A percentile compares a stretch with the other conserved stretches of the same genome.
Evolutionary conservation across 2,329 filamentous ascomycete genomes (phyloP).

Genomic region (Pezicula neosporulosa): DNA sequence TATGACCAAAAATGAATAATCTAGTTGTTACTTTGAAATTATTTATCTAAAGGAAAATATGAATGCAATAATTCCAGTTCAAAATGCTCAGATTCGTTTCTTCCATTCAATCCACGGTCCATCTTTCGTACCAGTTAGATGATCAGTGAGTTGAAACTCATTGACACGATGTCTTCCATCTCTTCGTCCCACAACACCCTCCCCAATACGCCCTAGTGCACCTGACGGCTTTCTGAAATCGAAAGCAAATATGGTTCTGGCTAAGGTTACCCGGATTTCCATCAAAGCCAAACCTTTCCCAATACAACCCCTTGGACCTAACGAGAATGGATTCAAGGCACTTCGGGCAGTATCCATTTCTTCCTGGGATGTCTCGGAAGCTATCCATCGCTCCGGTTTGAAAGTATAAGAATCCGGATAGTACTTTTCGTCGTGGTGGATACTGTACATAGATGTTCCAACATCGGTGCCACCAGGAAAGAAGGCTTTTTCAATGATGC

Average conservation of each 20-base stretch:
- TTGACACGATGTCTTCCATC: background rate
- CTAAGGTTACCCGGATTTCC: background rate
- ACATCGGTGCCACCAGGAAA: conserved; percentile 38
- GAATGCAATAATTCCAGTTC: no score
- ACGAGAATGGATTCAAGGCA: conserved; percentile 1
- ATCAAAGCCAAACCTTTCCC: background rate
- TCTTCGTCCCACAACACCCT: background rate
- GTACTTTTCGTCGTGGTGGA: conserved; percentile 40
- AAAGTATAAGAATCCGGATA: conserved; percentile 36
- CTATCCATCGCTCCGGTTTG: conserved; percentile 42
- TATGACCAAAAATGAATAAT: no score
- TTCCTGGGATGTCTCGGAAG: background rate
- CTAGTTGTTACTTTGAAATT: no score
- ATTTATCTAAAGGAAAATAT: no score
- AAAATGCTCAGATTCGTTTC: no score
- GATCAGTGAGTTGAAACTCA: background rate
- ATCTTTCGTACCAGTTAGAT: background rate
- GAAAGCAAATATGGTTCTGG: background rate
- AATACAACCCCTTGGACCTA: background rate
- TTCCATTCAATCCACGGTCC: background rate
- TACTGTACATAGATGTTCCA: conserved; percentile 38
- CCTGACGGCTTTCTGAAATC: background rate
- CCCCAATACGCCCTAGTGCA: background rate
- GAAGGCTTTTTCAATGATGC: conserved; percentile 17
- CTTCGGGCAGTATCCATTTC: conserved; percentile 2